Evolutionary conservation across 2,329 filamentous ascomycete genomes (phyloP), one percentile per base, ranked within the genome.

Genomic region (Tolypocladium paradoxum): DNA sequence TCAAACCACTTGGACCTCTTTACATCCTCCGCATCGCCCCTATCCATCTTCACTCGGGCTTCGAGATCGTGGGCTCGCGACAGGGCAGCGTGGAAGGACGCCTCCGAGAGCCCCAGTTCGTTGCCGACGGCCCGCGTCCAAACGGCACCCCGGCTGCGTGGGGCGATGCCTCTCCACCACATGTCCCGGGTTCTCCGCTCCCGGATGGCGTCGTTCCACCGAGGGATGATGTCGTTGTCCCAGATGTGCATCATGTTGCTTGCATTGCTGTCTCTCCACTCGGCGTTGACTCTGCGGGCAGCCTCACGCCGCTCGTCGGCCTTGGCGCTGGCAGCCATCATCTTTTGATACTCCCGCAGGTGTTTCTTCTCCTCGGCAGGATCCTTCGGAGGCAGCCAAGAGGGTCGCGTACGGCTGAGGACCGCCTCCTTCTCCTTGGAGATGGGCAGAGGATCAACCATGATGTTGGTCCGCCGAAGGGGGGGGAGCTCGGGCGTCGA

Each of bases 331-430:
- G 73, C 74, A 0, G 76, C 77, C 85, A 92, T 88, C 86, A 93
- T 91, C 67, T 79, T 83, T 69, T 91, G 85, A 65, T 91, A 93
- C 65, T 93, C 84, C 63, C 82, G 90, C 59, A 99, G 67, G 68
- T 99, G 93, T 60, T 85, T 85, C 66, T 82, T 88, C 72, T 99
- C 93, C 68, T 99, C 93, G 52, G 87, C 87, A 2, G 90, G 91
- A 59, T 93, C 84, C 70, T 93, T 93, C 1, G 88, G 88, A 1
- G 89, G 88, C 2, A 93, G 74, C 89, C 89, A 93, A 1, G 87
- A 90, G 0, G 88, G 88, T 37, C 88, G 78, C 2, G 88, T 93
- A 20, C 89, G 78, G 27, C 87, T 90, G 24, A 93, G 74, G 2
- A 91, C 87, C 3, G 88, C 88, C 63, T 92, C 87, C 66, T 93